Evolutionary conservation across 75 land plant genomes (phyloP).

Genomic region (Cunninghamia lanceolata): DNA sequence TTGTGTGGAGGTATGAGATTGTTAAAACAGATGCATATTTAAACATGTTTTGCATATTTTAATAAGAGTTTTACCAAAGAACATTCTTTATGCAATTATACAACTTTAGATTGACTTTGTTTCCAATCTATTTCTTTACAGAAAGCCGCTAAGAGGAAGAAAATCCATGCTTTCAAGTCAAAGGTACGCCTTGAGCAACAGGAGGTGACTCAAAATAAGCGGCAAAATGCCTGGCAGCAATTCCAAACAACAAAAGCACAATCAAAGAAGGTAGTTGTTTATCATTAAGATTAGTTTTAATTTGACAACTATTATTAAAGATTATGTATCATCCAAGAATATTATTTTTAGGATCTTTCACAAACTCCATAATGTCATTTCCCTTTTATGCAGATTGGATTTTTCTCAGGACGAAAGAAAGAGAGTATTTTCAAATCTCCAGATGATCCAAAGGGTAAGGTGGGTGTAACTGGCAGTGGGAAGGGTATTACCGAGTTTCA

Average conservation of each 20-base stretch:
- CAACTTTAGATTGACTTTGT: neutral
- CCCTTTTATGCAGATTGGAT: slow-evolving; percentile 67
- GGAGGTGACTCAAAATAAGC: slow-evolving; percentile 90
- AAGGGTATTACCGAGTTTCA: slow-evolving; percentile 98
- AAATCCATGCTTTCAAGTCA: slow-evolving; percentile 99
- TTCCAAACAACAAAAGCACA: slow-evolving; percentile 91
- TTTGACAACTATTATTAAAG: neutral
- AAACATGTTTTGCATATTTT: neutral
- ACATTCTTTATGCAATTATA: neutral
- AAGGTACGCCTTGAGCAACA: slow-evolving; percentile 84
- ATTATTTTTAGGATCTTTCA: neutral
- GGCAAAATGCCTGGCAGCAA: slow-evolving; percentile 99
- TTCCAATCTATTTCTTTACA: slow-evolving; percentile 22
- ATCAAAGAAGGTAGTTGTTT: slow-evolving; percentile 72
- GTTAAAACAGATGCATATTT: neutral
- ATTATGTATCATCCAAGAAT: neutral
- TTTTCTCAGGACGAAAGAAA: slow-evolving; percentile 91
- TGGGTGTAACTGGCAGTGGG: slow-evolving; percentile 98
- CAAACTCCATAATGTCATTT: neutral
- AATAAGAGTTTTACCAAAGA: neutral
- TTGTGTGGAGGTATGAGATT: neutral
- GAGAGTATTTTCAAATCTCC: slow-evolving; percentile 99
- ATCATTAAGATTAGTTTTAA: neutral
- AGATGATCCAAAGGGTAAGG: slow-evolving; percentile 95
- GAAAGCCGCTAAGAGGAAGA: slow-evolving; percentile 93